These are phyloP conservation scores for Dillenia suffruticosa DNA, from an alignment of 164 flowering plant species.

Conservation along the genomic window DNA sequence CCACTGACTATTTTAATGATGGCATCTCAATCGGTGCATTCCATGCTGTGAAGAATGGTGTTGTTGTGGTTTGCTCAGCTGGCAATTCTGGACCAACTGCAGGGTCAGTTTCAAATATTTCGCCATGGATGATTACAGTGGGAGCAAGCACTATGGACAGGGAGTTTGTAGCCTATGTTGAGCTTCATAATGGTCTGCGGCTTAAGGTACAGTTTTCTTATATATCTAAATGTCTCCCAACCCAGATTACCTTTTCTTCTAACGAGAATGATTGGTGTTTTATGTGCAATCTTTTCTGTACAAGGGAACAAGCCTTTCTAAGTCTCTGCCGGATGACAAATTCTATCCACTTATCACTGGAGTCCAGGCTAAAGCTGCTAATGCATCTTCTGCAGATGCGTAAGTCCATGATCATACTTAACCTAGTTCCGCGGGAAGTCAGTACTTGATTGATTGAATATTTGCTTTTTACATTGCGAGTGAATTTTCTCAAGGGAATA, in stretches of 20 bases:
- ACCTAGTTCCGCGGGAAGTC: not conserved
- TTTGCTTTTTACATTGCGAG: not conserved
- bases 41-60: slow-evolving; percentile 51
- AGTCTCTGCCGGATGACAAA: slow-evolving; percentile 13
- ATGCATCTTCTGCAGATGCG: slow-evolving; percentile 31
- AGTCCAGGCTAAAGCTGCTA: slow-evolving; percentile 25
- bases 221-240: too few species aligned
- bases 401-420: slow-evolving; percentile 10
- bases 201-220: slow-evolving; percentile 21
- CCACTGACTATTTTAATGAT: slow-evolving; percentile 30
- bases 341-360: slow-evolving; percentile 36
- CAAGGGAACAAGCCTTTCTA: slow-evolving; percentile 54
- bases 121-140: slow-evolving; percentile 67
- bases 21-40: slow-evolving; percentile 47
- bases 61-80: slow-evolving; percentile 42
- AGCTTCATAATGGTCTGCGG: slow-evolving; percentile 23
- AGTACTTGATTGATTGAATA: not conserved
- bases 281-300: not conserved
- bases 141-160: slow-evolving; percentile 68
- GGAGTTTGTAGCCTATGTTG: slow-evolving; percentile 28
- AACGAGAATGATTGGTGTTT: not conserved
- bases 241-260: not conserved
- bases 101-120: slow-evolving; percentile 30
- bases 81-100: slow-evolving; percentile 42
- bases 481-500: not conserved